These are phyloP conservation scores for Ulota crispa DNA, from an alignment of 225 moss, liverwort and hornwort genomes.

Conservation along the genomic window DNA sequence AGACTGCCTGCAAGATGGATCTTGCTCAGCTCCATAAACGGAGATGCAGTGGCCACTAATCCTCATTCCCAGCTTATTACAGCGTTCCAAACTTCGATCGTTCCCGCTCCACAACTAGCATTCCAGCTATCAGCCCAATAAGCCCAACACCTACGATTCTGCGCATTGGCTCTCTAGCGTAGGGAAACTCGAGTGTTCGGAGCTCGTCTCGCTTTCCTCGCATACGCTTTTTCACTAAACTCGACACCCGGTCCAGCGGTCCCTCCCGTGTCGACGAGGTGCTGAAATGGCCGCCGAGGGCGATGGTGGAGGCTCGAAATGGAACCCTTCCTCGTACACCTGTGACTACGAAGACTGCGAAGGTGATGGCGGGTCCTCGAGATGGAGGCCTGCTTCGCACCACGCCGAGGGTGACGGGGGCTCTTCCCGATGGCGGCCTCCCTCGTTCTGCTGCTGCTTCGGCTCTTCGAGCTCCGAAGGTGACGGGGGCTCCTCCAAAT, in stretches of 20 bases:
- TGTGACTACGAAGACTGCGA: slow-evolving; percentile 19
- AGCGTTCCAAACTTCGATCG: no score
- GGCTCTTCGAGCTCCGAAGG: slow-evolving; percentile 20
- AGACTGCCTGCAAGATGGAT: background rate
- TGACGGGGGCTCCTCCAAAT: slow-evolving; percentile 43
- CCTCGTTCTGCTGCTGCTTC: background rate
- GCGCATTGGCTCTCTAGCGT: no score
- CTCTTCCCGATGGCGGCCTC: slow-evolving; percentile 19
- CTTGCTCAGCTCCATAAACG: background rate
- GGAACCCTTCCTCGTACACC: slow-evolving; percentile 12
- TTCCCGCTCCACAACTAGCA: background rate
- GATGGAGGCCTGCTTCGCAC: slow-evolving; percentile 21
- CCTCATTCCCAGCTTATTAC: background rate
- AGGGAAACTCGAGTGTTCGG: no score
- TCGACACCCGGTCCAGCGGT: background rate
- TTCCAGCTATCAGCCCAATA: background rate
- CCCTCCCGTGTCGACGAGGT: background rate
- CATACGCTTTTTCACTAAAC: no score
- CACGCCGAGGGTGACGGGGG: slow-evolving; percentile 33
- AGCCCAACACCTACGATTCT: no score
- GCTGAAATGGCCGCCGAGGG: slow-evolving; percentile 26
- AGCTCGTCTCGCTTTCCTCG: no score
- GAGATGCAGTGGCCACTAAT: background rate
- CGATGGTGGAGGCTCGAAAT: slow-evolving; percentile 36
- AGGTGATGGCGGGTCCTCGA: slow-evolving; percentile 26